Evolutionary conservation across 2,329 filamentous ascomycete species (phyloP), one percentile per base, ranked within the genome.

Genomic region (Fusarium heterosporum): DNA sequence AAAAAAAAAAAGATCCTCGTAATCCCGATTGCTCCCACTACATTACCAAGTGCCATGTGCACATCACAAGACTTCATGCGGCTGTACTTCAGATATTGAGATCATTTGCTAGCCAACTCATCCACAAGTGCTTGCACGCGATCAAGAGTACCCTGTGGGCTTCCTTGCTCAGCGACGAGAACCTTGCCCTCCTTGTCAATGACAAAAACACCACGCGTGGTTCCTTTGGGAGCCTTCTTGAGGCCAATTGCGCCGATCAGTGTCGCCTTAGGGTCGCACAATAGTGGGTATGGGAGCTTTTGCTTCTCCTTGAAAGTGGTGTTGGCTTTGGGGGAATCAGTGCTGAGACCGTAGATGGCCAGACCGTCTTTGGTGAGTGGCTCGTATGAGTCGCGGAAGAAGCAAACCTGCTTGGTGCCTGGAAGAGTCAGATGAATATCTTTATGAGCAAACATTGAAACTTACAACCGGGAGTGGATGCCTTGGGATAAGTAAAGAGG

Each of bases 401-500:
- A 84, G 81, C 94, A 97, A 65, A 86, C 96, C 85, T 99, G 96
- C 60, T 85, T 96, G 56, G 93, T 98, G 85, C 95, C 94, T 97
- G 32, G n/a, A 67, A 8, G 14, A 43, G 54, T 68, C 17, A 69
- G 56, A 22, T 25, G 32, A 6, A 55, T 38, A 43, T 19, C 43
- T 26, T 10, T 19, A 34, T 29, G 10, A 38, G 16, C 22, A 40
- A 38, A 25, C 9, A 19, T 30, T 17, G 16, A 34, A 43, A 77
- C 93, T 87, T 88, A 97, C 95, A 98, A 66, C 95, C 95, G 36
- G 93, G 93, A 22, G 96, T 99, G 28, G 91, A 96, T 13, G 96
- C 96, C 81, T 92, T 96, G 60, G 96, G 96, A 76, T 98, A 98
- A 30, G 94, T 97, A 79, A 99, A 97, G 29, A 98, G 82, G 32